phyloP scores from a whole-genome alignment of 495 filamentous ascomycete species.

The Neurospora sp. region DNA sequence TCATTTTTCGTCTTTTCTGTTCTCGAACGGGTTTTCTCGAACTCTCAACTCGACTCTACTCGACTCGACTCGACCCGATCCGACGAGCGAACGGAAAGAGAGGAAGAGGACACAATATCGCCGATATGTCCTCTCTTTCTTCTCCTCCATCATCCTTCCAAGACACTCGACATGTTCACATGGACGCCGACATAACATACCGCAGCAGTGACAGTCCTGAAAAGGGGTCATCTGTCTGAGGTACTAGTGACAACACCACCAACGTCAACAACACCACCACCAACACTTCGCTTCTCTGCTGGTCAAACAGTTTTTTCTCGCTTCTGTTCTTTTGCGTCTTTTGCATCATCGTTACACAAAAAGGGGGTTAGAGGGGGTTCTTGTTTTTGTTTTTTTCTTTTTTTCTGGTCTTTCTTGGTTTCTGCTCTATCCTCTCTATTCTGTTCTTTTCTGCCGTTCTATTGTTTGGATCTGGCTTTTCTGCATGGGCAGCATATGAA shows the following conservation, averaged over 20 bases:
- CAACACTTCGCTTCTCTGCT: not conserved
- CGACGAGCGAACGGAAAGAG: too few relatives aligned
- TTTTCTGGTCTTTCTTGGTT: not conserved
- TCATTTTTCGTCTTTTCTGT: too few relatives aligned
- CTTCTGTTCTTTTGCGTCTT: slow-evolving; percentile 2
- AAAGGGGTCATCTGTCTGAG: not conserved
- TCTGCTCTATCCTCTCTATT: too few relatives aligned
- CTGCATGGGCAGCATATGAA: not conserved
- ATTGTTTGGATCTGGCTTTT: not conserved
- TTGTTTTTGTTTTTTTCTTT: slow-evolving; percentile 1
- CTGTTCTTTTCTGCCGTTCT: not conserved
- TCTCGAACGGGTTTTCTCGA: too few relatives aligned
- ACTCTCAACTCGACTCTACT: too few relatives aligned
- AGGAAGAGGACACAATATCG: not conserved
- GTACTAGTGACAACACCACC: not conserved
- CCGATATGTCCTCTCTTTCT: not conserved
- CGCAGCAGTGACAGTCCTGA: not conserved
- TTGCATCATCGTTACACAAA: not conserved
- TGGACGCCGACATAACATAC: not conserved
- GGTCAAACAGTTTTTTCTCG: not conserved
- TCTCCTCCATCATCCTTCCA: too few relatives aligned
- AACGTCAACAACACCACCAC: not conserved
- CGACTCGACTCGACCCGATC: too few relatives aligned
- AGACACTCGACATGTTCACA: not conserved
- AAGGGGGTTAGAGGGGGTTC: not conserved